These are phyloP conservation scores for Colletotrichum cereale DNA, from an alignment of 2,329 filamentous ascomycete genomes.

Conservation along the genomic window DNA sequence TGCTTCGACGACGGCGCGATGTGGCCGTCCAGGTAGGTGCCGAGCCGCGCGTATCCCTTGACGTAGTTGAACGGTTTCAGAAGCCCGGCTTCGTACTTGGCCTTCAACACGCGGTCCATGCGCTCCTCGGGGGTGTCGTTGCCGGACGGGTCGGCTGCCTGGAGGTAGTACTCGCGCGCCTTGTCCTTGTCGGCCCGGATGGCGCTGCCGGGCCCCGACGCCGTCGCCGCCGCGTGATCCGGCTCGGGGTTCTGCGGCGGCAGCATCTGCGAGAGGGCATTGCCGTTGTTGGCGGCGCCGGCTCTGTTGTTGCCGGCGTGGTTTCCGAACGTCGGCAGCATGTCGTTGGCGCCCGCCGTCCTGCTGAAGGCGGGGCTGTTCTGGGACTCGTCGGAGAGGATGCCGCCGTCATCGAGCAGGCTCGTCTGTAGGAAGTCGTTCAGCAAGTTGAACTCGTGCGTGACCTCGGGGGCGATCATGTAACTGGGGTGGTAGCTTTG, in stretches of 20 bases:
- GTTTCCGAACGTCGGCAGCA: constrained; percentile 63
- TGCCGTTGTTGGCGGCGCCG: constrained; percentile 44
- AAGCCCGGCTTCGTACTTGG: constrained; percentile 95
- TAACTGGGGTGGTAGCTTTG: constrained; percentile 93
- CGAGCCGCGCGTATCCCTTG: constrained; percentile 91
- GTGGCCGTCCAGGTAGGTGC: constrained; percentile 91
- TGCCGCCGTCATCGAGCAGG: constrained; percentile 84
- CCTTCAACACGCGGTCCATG: constrained; percentile 93
- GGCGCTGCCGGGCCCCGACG: constrained; percentile 71
- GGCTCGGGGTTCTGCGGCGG: constrained; percentile 60
- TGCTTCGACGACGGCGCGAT: constrained; percentile 86
- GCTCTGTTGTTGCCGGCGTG: constrained; percentile 48
- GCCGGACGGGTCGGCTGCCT: constrained; percentile 93
- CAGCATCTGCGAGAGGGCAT: constrained; percentile 53
- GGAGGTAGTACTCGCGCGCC: constrained; percentile 93
- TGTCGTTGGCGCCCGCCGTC: constrained; percentile 58
- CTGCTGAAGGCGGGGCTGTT: constrained; percentile 59
- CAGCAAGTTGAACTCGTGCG: constrained; percentile 95
- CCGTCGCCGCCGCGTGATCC: constrained; percentile 69
- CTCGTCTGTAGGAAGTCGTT: constrained; percentile 97
- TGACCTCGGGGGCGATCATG: constrained; percentile 93
- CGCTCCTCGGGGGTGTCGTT: constrained; percentile 88
- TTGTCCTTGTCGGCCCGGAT: constrained; percentile 79
- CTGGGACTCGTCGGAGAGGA: constrained; percentile 76
- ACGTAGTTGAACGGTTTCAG: constrained; percentile 99